Conservation (phyloP, 202 grass and related monocot species). For the Bolboschoenoplectus hybrid region DNA sequence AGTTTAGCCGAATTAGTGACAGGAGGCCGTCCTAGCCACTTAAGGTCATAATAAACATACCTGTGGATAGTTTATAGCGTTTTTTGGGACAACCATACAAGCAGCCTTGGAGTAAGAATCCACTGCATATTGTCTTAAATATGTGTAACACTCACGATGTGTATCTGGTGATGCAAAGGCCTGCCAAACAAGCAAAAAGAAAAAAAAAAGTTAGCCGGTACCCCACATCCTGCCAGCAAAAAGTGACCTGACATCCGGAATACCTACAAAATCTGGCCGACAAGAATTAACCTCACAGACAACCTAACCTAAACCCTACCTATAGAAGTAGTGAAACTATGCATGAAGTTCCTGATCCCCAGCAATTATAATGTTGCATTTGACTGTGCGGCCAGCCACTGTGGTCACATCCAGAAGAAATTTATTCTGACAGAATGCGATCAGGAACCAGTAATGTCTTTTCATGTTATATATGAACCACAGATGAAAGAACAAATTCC, state of each 20-base stretch:
- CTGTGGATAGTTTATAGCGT: constrained; percentile 87
- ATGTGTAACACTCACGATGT: constrained; percentile 70
- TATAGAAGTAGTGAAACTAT: neutral
- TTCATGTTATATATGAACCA: neutral
- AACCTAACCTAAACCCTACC: neutral
- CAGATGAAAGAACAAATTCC: neutral
- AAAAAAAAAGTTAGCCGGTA: constrained; percentile 3
- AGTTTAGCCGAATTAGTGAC: neutral
- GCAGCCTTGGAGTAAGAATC: constrained; percentile 75
- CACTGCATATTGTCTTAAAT: constrained; percentile 76
- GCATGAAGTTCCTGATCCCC: neutral
- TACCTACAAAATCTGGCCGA: neutral
- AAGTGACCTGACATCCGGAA: neutral
- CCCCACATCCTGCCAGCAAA: neutral
- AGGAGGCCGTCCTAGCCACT: neutral
- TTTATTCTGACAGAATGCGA: neutral
- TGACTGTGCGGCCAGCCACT: neutral
- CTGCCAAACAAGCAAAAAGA: constrained; percentile 44
- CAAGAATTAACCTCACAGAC: neutral
- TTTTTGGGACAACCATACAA: constrained; percentile 88
- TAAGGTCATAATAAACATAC: constrained; percentile 38
- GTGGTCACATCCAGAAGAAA: neutral
- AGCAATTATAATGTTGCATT: neutral
- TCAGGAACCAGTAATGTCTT: neutral
- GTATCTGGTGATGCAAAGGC: constrained; percentile 96